A percentile compares a stretch with the other conserved stretches of the same genome.
These are phyloP conservation scores for Termitomyces sp. DNA, from an alignment of 768 basidiomycete species.

Conservation along the genomic window DNA sequence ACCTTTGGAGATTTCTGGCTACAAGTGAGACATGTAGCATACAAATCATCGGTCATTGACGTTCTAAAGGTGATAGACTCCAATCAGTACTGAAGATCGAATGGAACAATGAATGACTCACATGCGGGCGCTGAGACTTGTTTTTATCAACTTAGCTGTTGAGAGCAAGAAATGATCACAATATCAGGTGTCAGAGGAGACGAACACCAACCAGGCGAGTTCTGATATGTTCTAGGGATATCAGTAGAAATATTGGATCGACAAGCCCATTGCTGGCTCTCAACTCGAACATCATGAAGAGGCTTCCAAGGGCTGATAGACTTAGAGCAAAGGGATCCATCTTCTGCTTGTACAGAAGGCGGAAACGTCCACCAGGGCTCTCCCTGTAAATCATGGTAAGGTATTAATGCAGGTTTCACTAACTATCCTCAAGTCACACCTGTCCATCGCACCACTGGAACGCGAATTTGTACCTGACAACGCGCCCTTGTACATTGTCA, in stretches of 20 bases:
- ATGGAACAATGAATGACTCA: neutral
- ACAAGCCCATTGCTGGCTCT: neutral
- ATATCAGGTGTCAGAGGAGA: neutral
- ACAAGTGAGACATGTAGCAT: slow-evolving; percentile 41
- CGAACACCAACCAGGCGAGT: neutral
- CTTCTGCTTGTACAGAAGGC: neutral
- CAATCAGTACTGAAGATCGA: neutral
- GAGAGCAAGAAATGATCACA: neutral
- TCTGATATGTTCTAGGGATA: neutral
- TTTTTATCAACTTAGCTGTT: neutral
- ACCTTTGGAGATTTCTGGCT: slow-evolving; percentile 42
- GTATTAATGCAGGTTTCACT: neutral
- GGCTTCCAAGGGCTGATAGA: neutral
- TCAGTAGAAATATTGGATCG: neutral
- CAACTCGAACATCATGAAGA: neutral
- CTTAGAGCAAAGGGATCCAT: neutral
- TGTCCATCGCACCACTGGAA: slow-evolving; percentile 83
- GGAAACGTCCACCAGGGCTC: slow-evolving; percentile 41
- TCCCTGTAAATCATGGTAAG: slow-evolving; percentile 25
- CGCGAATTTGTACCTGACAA: slow-evolving; percentile 79
- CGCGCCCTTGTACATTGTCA: slow-evolving; percentile 41
- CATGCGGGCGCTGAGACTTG: neutral
- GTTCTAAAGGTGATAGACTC: slow-evolving; percentile 12
- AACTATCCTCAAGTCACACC: slow-evolving; percentile 23
- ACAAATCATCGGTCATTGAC: slow-evolving; percentile 14